Evolutionary conservation across 495 filamentous ascomycete species (phyloP).

Genomic region (Aspergillus diversus): DNA sequence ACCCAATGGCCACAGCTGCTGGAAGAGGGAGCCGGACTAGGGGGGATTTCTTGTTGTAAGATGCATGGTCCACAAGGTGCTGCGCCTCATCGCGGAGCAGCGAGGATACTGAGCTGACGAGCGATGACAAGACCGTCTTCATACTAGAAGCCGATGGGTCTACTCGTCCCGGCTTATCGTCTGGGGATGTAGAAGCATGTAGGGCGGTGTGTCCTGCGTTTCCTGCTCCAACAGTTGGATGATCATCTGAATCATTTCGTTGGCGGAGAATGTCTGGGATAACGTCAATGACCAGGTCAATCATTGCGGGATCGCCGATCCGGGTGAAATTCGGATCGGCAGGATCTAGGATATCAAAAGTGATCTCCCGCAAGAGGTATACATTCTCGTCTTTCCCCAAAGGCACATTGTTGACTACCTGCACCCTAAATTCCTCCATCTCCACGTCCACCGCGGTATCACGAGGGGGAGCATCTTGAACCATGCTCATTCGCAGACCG

Average conservation of each 20-base stretch:
- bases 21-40: constrained; percentile 56
- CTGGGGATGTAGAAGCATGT: constrained; percentile 22
- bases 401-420: constrained; percentile 75
- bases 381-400: constrained; percentile 91
- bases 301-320: constrained; percentile 67
- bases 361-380: constrained; percentile 74
- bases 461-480: constrained; percentile 60
- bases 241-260: constrained; percentile 44
- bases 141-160: constrained; percentile 53
- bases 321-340: constrained; percentile 84
- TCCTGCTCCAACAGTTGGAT: constrained; percentile 26
- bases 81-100: constrained; percentile 50
- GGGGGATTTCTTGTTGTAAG: constrained; percentile 24
- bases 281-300: constrained; percentile 73
- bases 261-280: constrained; percentile 42
- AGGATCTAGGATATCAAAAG: constrained; percentile 69
- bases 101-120: constrained; percentile 62
- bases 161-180: constrained; percentile 30
- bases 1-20: constrained; percentile 72
- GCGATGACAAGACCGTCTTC: constrained; percentile 54
- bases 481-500: constrained; percentile 77
- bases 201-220: constrained; percentile 26
- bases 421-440: constrained; percentile 65
- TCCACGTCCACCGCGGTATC: constrained; percentile 36
- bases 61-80: constrained; percentile 31